Evolutionary conservation across 2,329 filamentous ascomycete species (phyloP).

Genomic region (Colletotrichum orchidophilum): DNA sequence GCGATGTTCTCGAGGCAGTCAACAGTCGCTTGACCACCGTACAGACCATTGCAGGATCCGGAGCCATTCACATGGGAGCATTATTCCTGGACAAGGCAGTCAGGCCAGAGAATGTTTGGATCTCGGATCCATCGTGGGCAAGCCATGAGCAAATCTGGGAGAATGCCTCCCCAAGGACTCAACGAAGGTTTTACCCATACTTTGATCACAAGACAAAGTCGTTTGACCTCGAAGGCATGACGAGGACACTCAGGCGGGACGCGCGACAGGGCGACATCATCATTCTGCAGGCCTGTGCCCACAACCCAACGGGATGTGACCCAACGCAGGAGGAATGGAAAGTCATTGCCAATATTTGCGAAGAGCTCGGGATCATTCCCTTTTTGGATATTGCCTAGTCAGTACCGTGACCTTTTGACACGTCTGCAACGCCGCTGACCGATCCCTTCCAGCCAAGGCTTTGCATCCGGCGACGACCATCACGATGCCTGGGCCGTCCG

Average conservation of each 20-base stretch:
- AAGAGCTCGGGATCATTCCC: conserved; percentile 40
- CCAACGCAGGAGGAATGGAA: conserved; percentile 42
- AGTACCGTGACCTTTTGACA: not conserved
- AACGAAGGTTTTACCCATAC: conserved; percentile 39
- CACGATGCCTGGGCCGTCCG: conserved; percentile 43
- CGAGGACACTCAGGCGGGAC: conserved; percentile 33
- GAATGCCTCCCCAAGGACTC: conserved; percentile 33
- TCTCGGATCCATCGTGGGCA: conserved; percentile 43
- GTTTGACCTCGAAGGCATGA: conserved; percentile 41
- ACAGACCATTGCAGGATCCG: conserved; percentile 43
- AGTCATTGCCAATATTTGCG: conserved; percentile 39
- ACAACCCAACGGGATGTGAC: conserved; percentile 47
- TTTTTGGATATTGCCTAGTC: conserved; percentile 45
- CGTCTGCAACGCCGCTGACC: not conserved
- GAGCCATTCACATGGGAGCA: conserved; percentile 39
- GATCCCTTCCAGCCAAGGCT: conserved; percentile 38
- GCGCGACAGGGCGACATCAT: conserved; percentile 40
- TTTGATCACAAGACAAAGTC: conserved; percentile 36
- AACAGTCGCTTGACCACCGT: conserved; percentile 30
- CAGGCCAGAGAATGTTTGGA: conserved; percentile 38
- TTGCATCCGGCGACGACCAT: conserved; percentile 43
- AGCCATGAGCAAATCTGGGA: conserved; percentile 43
- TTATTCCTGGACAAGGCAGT: conserved; percentile 35
- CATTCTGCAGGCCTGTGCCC: conserved; percentile 44
- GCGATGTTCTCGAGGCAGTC: conserved; percentile 5